phyloP scores from a whole-genome alignment of 2,329 filamentous ascomycete species.

The Penicillium freii region DNA sequence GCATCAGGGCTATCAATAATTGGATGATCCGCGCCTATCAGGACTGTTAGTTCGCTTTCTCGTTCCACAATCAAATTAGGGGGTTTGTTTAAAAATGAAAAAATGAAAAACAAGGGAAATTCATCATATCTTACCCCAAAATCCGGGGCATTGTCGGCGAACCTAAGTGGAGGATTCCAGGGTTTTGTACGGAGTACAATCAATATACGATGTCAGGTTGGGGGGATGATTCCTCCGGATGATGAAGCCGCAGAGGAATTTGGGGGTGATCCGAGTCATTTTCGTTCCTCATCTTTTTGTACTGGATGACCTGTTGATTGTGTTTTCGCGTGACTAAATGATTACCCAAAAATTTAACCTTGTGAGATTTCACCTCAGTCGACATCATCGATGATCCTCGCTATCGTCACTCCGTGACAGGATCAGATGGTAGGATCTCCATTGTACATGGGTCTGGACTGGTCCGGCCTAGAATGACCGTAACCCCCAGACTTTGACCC shows the following conservation, averaged over 20 bases:
- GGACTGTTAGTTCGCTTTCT: not conserved
- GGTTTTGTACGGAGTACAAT: not conserved
- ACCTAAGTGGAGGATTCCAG: not conserved
- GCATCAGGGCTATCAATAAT: slow-evolving; percentile 17
- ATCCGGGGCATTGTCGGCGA: slow-evolving; percentile 7
- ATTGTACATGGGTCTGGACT: slow-evolving; percentile 7
- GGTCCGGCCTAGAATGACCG: not conserved
- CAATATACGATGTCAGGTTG: not conserved
- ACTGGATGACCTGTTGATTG: not conserved
- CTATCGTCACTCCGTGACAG: slow-evolving; percentile 16
- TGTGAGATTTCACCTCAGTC: slow-evolving; percentile 8
- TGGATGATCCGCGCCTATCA: slow-evolving; percentile 26
- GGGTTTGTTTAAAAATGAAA: too few species aligned
- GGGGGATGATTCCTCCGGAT: not conserved
- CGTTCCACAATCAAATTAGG: not conserved
- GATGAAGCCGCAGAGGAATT: not conserved
- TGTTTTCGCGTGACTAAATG: slow-evolving; percentile 20
- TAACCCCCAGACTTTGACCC: not conserved
- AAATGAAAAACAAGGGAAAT: not conserved
- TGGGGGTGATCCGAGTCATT: not conserved
- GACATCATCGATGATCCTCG: slow-evolving; percentile 29
- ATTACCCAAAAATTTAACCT: slow-evolving; percentile 18
- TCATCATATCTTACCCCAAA: not conserved
- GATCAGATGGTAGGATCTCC: slow-evolving; percentile 7
- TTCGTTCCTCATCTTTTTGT: not conserved